Percentiles rank a stretch among this genome's conserved stretches.
Conservation (phyloP, 1,284 basidiomycete species). For the Sparassis latifolia region DNA sequence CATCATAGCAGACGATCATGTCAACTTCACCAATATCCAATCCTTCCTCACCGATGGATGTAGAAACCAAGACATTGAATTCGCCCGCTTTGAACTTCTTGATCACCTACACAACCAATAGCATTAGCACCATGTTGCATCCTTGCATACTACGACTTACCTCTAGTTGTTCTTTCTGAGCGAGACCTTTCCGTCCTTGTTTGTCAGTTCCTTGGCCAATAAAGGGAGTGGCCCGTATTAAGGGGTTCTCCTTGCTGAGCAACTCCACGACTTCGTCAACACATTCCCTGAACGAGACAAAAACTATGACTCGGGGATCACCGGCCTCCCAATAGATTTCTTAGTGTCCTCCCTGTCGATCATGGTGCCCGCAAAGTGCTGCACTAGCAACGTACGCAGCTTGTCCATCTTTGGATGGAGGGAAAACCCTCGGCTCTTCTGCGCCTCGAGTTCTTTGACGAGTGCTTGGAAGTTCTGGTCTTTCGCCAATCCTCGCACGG, state of each 20-base stretch:
- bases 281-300: slow-evolving; percentile 83
- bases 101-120: slow-evolving; percentile 52
- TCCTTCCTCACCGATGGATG: slow-evolving; percentile 97
- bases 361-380: slow-evolving; percentile 70
- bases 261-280: slow-evolving; percentile 88
- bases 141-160: slow-evolving; percentile 34
- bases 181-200: slow-evolving; percentile 81
- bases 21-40: slow-evolving; percentile 99
- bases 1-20: slow-evolving; percentile 94
- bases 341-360: slow-evolving; percentile 41
- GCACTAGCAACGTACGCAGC: slow-evolving; percentile 68
- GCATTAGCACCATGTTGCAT: background rate
- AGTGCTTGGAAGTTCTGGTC: slow-evolving; percentile 58
- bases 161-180: slow-evolving; percentile 88
- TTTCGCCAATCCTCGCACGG: slow-evolving; percentile 16
- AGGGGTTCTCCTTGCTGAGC: slow-evolving; percentile 63
- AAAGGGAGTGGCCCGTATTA: slow-evolving; percentile 79
- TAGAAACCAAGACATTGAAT: slow-evolving; percentile 92
- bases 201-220: slow-evolving; percentile 90
- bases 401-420: slow-evolving; percentile 93
- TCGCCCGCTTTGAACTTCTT: slow-evolving; percentile 82
- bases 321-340: slow-evolving; percentile 14
- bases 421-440: slow-evolving; percentile 45
- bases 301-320: slow-evolving; percentile 90
- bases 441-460: slow-evolving; percentile 57